These are phyloP conservation scores for Juncus inflexus DNA, from an alignment of 176 grass and related monocot genomes.

Conservation along the genomic window DNA sequence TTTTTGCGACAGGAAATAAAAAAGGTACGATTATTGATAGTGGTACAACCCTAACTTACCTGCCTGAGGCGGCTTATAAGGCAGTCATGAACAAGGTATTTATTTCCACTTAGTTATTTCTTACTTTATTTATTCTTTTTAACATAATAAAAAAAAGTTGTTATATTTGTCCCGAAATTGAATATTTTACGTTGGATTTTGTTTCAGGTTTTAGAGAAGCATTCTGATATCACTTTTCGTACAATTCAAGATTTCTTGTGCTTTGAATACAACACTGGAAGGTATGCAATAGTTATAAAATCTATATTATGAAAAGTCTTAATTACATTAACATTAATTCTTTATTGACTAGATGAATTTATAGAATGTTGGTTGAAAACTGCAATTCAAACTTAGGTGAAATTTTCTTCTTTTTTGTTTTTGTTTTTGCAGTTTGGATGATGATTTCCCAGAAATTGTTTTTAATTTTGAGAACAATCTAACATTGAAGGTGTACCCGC, in stretches of 20 bases:
- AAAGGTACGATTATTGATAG: conserved; percentile 90
- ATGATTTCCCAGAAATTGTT: conserved; percentile 65
- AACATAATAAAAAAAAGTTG: neutral
- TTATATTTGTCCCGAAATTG: neutral
- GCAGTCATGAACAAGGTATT: conserved; percentile 43
- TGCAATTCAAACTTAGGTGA: no score
- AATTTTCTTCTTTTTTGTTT: no score
- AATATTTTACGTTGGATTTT: conserved; percentile 11
- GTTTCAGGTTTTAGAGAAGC: conserved; percentile 59
- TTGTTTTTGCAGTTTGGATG: conserved; percentile 59
- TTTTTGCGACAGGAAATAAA: conserved; percentile 42
- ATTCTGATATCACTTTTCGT: conserved; percentile 38
- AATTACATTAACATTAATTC: neutral
- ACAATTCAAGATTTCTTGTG: conserved; percentile 55
- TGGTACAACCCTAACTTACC: conserved; percentile 85
- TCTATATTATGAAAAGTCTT: neutral
- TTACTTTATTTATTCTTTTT: neutral
- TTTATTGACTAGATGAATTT: neutral
- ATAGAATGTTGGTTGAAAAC: no score
- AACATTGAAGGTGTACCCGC: conserved; percentile 69
- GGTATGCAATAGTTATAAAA: conserved; percentile 33
- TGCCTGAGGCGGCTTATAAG: conserved; percentile 58
- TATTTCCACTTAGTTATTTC: conserved; percentile 12
- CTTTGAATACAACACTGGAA: conserved; percentile 75
- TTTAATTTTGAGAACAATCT: conserved; percentile 75